phyloP scores from a whole-genome alignment of 805 yeast species.

The Candida morakotiae region DNA sequence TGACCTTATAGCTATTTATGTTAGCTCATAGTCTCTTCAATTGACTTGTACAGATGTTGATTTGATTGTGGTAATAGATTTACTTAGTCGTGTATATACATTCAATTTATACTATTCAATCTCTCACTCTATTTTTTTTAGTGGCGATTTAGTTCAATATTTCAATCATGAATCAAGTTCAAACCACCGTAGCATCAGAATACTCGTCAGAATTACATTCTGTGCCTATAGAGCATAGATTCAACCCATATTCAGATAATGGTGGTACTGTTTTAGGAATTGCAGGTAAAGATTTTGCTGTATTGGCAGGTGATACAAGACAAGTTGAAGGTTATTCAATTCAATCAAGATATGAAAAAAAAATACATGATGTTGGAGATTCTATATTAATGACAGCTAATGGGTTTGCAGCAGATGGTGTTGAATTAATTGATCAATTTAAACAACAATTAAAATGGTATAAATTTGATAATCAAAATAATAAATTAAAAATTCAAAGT shows the following conservation, averaged over 20 bases:
- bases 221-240: slow-evolving; percentile 82
- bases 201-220: slow-evolving; percentile 51
- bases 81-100: background rate
- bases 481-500: slow-evolving; percentile 59
- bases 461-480: slow-evolving; percentile 77
- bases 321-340: slow-evolving; percentile 91
- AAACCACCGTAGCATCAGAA: slow-evolving; percentile 58
- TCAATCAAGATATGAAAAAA: slow-evolving; percentile 89
- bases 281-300: slow-evolving; percentile 96
- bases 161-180: slow-evolving; percentile 15
- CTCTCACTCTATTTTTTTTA: background rate
- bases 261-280: slow-evolving; percentile 98
- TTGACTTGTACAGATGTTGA: too few species aligned
- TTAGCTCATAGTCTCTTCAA: too few species aligned
- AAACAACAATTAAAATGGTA: slow-evolving; percentile 79
- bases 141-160: slow-evolving; percentile 6
- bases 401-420: slow-evolving; percentile 95
- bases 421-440: slow-evolving; percentile 74
- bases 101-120: background rate
- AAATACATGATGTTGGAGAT: slow-evolving; percentile 86
- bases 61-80: background rate
- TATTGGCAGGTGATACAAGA: slow-evolving; percentile 98
- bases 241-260: slow-evolving; percentile 90
- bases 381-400: slow-evolving; percentile 84
- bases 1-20: too few species aligned